A percentile compares a stretch with the other conserved stretches of the same genome.
Conservation (phyloP, 176 grass and related monocot species). For the Hsuehochloa calcarea region DNA sequence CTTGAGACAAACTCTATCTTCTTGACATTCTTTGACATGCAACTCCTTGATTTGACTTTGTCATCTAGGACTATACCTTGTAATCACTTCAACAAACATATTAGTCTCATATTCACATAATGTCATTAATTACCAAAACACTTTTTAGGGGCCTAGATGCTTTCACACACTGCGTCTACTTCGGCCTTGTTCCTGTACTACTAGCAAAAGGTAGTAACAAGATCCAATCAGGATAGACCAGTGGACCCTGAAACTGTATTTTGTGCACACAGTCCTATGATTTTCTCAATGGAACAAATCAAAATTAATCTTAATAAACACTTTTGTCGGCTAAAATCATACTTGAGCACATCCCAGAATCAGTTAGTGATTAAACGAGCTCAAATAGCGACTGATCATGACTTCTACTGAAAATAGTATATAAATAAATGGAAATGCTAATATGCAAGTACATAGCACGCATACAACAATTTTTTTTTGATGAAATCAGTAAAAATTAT, state of each 20-base stretch:
- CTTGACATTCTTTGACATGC: too few relatives aligned
- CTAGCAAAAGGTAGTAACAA: neutral
- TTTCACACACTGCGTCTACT: slow-evolving; percentile 23
- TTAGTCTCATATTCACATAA: too few relatives aligned
- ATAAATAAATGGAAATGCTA: too few relatives aligned
- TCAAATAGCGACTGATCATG: neutral
- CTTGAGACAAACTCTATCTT: too few relatives aligned
- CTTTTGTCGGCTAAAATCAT: neutral
- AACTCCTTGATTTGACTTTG: too few relatives aligned
- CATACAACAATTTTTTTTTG: too few relatives aligned
- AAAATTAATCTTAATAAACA: neutral
- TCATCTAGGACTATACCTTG: too few relatives aligned
- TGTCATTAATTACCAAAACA: too few relatives aligned
- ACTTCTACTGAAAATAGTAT: neutral
- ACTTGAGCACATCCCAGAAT: neutral
- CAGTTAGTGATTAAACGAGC: neutral
- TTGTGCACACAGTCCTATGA: neutral
- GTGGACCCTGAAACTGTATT: neutral
- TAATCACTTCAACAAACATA: too few relatives aligned
- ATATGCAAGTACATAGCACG: too few relatives aligned
- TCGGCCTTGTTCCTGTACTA: slow-evolving; percentile 56
- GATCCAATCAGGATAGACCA: neutral
- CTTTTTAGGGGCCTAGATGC: too few relatives aligned
- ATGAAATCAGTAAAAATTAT: too few relatives aligned
- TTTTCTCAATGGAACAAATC: neutral